Base-by-base conservation (phyloP, 305 asterid species). In the Solanum hybrid region DNA sequence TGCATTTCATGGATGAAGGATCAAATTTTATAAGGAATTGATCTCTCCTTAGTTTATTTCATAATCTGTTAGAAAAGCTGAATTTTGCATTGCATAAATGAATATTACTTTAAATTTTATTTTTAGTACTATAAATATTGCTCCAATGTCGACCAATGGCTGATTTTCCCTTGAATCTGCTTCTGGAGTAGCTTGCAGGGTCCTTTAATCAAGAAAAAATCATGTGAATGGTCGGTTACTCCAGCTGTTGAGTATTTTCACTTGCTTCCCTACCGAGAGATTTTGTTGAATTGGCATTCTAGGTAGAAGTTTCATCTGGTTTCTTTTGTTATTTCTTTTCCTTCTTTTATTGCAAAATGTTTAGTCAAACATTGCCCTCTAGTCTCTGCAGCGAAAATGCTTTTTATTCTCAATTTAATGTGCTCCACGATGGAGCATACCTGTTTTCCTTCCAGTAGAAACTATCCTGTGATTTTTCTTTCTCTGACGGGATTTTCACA, bases 201-300 rank as follows among this genome's bases (percentile, higher is more conserved):
- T 81, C 97, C 97, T 72, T 87, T 96, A 86, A 92, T 91, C 26
- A 90, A 90, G 89, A 93, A 90, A 88, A 72, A 3, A 36, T 32
- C 10, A 3, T 83, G 89, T 85, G 75, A 79, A 89, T 96, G 97
- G 97, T 38, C 24, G n/a, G 39, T 91, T 29, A 91, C 95, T 41
- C 87, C 86, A 24, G 86, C 90, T 22, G 91, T 94, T 38, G 92
- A 89, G 91, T 92, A 89, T 90, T 89, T 90, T 89, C 92, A 94
- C 72, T 51, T 95, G 95, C 94, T 94, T 90, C 97, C 98, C 90
- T 96, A 95, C 91, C 89, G 89, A 82, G 91, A 33, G 86, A 81
- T 93, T 91, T 89, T 96, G 92, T 94, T 93, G 24, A 29, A 87
- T 76, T 94, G 96, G 96, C 91, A 94, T 89, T 90, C 92, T 27